Evolutionary conservation across 2,329 filamentous ascomycete species (phyloP), one percentile per base, ranked within the genome.

Genomic region (Rasamsonia emersonii): DNA sequence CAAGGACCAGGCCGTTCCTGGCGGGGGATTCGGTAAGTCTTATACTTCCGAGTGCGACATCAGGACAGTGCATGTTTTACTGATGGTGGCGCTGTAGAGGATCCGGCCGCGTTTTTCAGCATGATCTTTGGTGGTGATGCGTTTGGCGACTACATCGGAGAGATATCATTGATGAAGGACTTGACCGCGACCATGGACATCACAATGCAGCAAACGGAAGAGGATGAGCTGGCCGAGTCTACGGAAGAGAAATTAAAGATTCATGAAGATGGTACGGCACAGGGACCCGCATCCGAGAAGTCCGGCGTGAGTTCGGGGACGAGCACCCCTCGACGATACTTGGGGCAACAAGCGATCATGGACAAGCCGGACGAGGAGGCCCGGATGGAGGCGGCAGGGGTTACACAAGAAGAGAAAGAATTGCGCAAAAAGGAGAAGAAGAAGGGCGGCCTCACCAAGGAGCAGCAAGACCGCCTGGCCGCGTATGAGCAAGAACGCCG

Each of bases 161-260:
- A 98, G 70, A 94, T 98, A 47, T 91, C 85, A 30, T 76, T 98
- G 36, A 95, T 98, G 84, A 96, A 95, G 67, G 91, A 98, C 53
- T 72, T 98, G 33, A 96, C 89, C 11, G 86, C 86, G 51, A 94
- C 88, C 26, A 96, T 98, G 89, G 91, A 98, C 51, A 96, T 98
- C 45, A 88, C 86, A 13, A 89, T 86, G 78, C 71, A 83, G 35
- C 78, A 79, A 39, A 76, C 77, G 58, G 84, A 86, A 49, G 80
- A 82, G 45, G 77, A 80, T 40, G 77, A 68, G 17, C 65, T 70
- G 21, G 71, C 70, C 4, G 69, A 71, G 10, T 66, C 65, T 3
- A 66, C 67, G n/a, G 64, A 65, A 35, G 55, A 61, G 38, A 66
- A 67, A 24, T 44, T 66, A 5, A 52, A 67, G 33, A 51, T 65